phyloP scores from a whole-genome alignment of 768 basidiomycete species.

The Auricularia heimuer region DNA sequence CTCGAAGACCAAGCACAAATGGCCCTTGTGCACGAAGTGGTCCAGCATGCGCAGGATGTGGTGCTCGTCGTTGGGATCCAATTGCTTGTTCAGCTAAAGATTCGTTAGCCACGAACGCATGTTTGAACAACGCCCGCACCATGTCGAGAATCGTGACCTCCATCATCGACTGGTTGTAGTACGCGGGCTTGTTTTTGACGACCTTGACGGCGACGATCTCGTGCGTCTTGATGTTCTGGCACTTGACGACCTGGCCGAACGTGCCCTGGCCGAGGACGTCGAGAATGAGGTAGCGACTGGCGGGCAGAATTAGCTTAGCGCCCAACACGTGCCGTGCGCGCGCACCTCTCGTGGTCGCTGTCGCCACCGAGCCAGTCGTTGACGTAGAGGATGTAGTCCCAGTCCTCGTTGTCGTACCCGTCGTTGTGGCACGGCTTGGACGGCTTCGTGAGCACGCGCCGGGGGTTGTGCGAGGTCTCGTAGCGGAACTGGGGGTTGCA shows the following conservation, averaged over 20 bases:
- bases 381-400: conserved; percentile 98
- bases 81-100: conserved; percentile 66
- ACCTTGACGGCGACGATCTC: conserved; percentile 99
- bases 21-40: conserved; percentile 92
- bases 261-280: conserved; percentile 98
- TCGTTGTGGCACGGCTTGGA: conserved; percentile 94
- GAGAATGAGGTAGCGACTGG: conserved; percentile 80
- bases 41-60: conserved; percentile 93
- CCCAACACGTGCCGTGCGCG: neutral
- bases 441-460: conserved; percentile 94
- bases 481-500: conserved; percentile 95
- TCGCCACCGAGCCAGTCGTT: conserved; percentile 96
- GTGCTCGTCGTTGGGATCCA: conserved; percentile 90
- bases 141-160: conserved; percentile 96
- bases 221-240: conserved; percentile 98
- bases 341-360: conserved; percentile 78
- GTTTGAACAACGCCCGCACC: conserved; percentile 20
- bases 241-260: conserved; percentile 98
- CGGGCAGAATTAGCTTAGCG: neutral
- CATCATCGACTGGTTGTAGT: conserved; percentile 99
- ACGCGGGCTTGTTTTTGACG: conserved; percentile 99
- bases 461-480: conserved; percentile 88
- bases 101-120: conserved; percentile 30
- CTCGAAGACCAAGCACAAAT: conserved; percentile 97
- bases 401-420: conserved; percentile 97